phyloP scores from a whole-genome alignment of 1,284 basidiomycete genomes.

The Sphagnurus paluster region DNA sequence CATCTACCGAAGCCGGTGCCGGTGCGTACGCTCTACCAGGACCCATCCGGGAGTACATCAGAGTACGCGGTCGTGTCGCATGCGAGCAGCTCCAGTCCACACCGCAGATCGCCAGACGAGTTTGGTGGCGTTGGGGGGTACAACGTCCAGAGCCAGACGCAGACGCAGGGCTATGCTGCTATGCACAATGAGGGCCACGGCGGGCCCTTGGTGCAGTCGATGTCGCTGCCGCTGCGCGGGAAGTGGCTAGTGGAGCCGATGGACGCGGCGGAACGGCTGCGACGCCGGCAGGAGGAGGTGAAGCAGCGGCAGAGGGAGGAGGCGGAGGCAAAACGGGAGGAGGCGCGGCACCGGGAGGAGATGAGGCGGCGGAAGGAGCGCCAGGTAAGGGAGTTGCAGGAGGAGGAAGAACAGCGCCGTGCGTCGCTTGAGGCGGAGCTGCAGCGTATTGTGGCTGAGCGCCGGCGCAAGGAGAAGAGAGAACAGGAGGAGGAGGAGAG shows the following conservation, averaged over 20 bases:
- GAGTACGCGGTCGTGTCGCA: conserved; percentile 41
- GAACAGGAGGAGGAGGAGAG: conserved; percentile 54
- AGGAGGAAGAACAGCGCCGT: conserved; percentile 50
- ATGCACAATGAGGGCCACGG: too few species aligned
- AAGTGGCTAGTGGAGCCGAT: conserved; percentile 40
- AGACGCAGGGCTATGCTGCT: background rate
- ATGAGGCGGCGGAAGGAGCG: conserved; percentile 45
- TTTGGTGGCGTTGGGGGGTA: conserved; percentile 4
- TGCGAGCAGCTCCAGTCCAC: conserved; percentile 24
- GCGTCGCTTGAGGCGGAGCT: conserved; percentile 51
- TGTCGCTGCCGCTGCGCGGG: conserved; percentile 29
- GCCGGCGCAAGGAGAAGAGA: conserved; percentile 43
- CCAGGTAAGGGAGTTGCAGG: conserved; percentile 50
- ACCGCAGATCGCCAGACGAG: conserved; percentile 7
- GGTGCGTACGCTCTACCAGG: conserved; percentile 16
- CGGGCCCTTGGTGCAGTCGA: conserved; percentile 17
- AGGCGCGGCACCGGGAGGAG: conserved; percentile 48
- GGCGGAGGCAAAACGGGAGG: conserved; percentile 44
- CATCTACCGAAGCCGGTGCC: conserved; percentile 14
- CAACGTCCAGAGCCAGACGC: conserved; percentile 1
- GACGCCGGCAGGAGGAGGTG: conserved; percentile 38
- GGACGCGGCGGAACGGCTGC: conserved; percentile 48
- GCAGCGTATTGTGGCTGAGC: conserved; percentile 44
- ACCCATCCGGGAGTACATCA: conserved; percentile 32
- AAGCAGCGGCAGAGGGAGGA: conserved; percentile 49